A percentile compares a stretch with the other conserved stretches of the same genome.
These are phyloP conservation scores for Stenogyne calaminthoides DNA, from an alignment of 305 asterid species.

Conservation along the genomic window DNA sequence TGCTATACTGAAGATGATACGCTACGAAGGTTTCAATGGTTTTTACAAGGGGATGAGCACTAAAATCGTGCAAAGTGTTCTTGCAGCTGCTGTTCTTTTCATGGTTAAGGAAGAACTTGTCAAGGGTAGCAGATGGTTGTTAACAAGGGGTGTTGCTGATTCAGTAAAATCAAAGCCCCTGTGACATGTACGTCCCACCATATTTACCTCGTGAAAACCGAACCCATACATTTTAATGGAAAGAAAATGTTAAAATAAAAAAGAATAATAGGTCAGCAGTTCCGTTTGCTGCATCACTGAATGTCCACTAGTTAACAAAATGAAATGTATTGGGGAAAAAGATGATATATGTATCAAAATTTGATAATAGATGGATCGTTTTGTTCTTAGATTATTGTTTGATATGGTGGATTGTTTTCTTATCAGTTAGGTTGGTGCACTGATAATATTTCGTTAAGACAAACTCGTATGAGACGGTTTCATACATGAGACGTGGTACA, in stretches of 20 bases:
- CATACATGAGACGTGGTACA: no score
- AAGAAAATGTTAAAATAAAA: not conserved
- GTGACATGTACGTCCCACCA: constrained; percentile 13
- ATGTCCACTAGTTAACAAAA: no score
- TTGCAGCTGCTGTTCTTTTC: constrained; percentile 95
- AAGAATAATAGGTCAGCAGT: no score
- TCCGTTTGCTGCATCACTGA: no score
- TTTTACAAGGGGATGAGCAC: constrained; percentile 97
- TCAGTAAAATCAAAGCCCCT: constrained; percentile 38
- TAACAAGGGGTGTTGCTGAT: constrained; percentile 44
- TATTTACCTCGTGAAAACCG: not conserved
- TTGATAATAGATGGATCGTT: constrained; percentile 1
- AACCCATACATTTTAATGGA: constrained; percentile 24
- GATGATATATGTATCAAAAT: not conserved
- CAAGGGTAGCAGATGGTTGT: constrained; percentile 74
- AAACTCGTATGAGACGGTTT: no score
- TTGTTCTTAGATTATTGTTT: no score
- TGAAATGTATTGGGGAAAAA: constrained; percentile 22
- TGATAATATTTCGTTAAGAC: not conserved
- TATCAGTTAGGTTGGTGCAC: not conserved
- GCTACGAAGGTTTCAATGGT: constrained; percentile 75
- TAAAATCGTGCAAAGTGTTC: constrained; percentile 88
- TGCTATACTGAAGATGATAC: constrained; percentile 87
- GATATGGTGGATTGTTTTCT: no score
- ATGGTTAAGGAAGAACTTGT: constrained; percentile 99